Evolutionary conservation across 257 asterid species (phyloP).

Genomic region (Solanum piurae): DNA sequence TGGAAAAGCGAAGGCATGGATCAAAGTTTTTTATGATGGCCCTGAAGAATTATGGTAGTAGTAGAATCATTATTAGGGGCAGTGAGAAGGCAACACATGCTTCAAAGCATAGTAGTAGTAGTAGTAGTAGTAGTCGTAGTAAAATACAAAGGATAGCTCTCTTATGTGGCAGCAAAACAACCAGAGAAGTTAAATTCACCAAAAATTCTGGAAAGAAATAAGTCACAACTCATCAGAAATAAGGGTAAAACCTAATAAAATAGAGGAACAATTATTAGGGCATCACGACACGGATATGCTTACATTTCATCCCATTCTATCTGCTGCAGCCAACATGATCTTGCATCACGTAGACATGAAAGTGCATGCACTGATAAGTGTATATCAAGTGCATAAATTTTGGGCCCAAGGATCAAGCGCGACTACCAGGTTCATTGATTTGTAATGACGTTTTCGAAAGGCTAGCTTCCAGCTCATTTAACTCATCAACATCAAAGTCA

Average conservation of each 20-base stretch:
- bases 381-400: background rate
- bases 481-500: constrained; percentile 78
- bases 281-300: background rate
- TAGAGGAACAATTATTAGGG: background rate
- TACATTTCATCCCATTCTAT: background rate
- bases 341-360: background rate
- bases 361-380: background rate
- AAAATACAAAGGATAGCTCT: background rate
- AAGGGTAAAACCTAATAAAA: background rate
- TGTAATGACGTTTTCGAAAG: constrained; percentile 58
- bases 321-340: background rate
- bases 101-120: background rate
- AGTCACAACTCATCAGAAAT: background rate
- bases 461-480: constrained; percentile 85
- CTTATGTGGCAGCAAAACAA: background rate
- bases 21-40: background rate
- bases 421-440: constrained; percentile 39
- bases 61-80: background rate
- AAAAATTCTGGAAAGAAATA: background rate
- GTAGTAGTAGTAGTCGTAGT: no score
- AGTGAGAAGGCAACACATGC: background rate
- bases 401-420: constrained; percentile 10
- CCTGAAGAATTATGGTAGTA: background rate
- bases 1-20: background rate
- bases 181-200: background rate